These are phyloP conservation scores for Inonotus obliquus DNA, from an alignment of 1,284 basidiomycete genomes.

Conservation along the genomic window DNA sequence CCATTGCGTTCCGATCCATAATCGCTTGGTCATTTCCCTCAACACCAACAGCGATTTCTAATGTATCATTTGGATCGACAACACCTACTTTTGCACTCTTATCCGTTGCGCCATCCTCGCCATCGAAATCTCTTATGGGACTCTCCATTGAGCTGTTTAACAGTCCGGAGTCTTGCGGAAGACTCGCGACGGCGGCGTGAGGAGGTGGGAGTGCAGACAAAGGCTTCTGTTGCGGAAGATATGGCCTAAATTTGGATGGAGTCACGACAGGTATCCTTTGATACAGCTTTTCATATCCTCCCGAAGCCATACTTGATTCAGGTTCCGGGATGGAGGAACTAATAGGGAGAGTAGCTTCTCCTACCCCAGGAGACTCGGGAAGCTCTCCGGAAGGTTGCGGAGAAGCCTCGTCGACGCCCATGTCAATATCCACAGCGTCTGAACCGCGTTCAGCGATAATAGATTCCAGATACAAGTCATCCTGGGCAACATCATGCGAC, in stretches of 20 bases:
- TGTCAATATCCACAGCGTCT: neutral
- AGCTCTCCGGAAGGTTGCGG: neutral
- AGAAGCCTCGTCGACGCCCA: neutral
- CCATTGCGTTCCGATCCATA: too few species aligned
- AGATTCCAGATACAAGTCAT: neutral
- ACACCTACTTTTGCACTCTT: neutral
- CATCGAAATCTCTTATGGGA: slow-evolving; percentile 1
- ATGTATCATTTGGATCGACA: neutral
- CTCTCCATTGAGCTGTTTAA: slow-evolving; percentile 14
- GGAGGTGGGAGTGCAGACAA: neutral
- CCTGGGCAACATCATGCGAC: neutral
- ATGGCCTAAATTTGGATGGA: slow-evolving; percentile 19
- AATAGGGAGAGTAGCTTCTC: neutral
- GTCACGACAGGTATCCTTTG: slow-evolving; percentile 14
- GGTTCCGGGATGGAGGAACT: neutral
- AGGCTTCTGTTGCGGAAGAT: slow-evolving; percentile 8
- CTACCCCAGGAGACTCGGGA: neutral
- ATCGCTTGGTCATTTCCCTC: slow-evolving; percentile 16
- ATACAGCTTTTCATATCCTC: neutral
- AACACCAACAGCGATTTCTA: neutral
- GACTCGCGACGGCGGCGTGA: neutral
- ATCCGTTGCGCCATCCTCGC: neutral
- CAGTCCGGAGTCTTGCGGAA: neutral
- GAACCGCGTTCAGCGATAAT: slow-evolving; percentile 2
- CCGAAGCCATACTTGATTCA: neutral